Evolutionary conservation across 805 yeast genomes (phyloP), one percentile per base, ranked within the genome.

Genomic region (Wickerhamomyces queroliae): DNA sequence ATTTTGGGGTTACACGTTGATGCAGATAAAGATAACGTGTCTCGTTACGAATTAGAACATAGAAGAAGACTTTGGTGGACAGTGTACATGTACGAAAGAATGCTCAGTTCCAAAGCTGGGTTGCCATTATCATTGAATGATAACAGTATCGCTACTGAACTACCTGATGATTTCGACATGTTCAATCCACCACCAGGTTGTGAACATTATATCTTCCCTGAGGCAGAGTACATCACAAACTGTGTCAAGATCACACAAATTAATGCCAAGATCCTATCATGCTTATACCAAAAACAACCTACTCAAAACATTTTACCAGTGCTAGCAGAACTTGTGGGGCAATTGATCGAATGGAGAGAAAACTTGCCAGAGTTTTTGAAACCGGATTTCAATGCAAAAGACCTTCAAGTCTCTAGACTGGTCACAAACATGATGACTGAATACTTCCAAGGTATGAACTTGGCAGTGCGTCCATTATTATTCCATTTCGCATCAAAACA

Each of bases 41-140:
- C 79, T 25, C 69, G 78, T 46, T 74, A 75, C 49, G 91, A 83
- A 66, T 79, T 83, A 48, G 95, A 90, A 48, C 89, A 85, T 58
- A 70, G 95, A 37, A 73, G 95, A 54, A 74, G 90, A 42, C 61
- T 87, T 26, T 89, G 91, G 67, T 89, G 96, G 96, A 81, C 89
- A 31, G 78, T 83, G 24, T 88, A 86, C 61, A 77, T 81, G 59
- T 75, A 86, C 49, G 97, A 89, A 62, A 63, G 91, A 58, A 83
- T 84, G 91, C 61, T 84, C 30, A 81, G 88, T 7, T 81, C 90
- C 11, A 84, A 84, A 52, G 90, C 90, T 0, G 95, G 95, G 1
- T 61, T 84, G 20, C 95, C 95, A 1, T 58, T 84, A 32, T 78
- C 87, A 38, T 73, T 90, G 43, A 81, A 93, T 1, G 93, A 84